Base-by-base conservation (phyloP, 163 green algal species). In the Scenedesmus sp. region DNA sequence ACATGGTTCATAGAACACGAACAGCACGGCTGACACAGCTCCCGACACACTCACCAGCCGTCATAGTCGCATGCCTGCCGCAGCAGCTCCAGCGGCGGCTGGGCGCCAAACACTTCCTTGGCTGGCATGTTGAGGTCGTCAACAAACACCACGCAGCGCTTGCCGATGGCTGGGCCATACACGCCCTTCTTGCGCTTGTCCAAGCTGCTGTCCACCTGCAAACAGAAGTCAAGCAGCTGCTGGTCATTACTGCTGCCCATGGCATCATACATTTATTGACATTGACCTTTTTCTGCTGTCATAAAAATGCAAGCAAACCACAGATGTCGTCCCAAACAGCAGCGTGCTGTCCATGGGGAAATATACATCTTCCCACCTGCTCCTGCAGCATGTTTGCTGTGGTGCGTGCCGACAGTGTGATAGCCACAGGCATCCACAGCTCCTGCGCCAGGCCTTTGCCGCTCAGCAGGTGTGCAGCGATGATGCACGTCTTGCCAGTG, bases 71-170 rank as follows among this genome's bases (percentile, higher is more conserved):
- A 94, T 67, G 91, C 95, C 94, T 98, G 96, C 46, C 97, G 92
- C 88, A 98, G 93, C 93, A 98, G 94, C 94, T 98, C 96, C 60
- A 98, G 96, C 34, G 96, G 96, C 15, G 96, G 96, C 96, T 98
- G 97, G 34, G 96, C 96, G 82, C 97, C 96, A 87, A 98, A 98
- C 54, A 93, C 83, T 91, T 98, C 97, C 93, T 96, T 97, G 66
- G 94, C 84, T 15, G 96, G 97, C 97, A 98, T 98, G 95, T 98
- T 98, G 16, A 98, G 96, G 90, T 98, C 97, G 85, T 98, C 97
- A 64, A 98, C 95, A 93, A 98, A 98, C 56, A 98, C 84, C 23
- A 98, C 56, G 34, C 64, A 79, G 76, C 64, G 70, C 79, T 95
- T 95, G 55, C 96, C 96, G 16, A 96, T 88, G 6, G 94, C 94